Conservation (phyloP, 176 grass and related monocot genomes). For the Oropetium thomaeum region DNA sequence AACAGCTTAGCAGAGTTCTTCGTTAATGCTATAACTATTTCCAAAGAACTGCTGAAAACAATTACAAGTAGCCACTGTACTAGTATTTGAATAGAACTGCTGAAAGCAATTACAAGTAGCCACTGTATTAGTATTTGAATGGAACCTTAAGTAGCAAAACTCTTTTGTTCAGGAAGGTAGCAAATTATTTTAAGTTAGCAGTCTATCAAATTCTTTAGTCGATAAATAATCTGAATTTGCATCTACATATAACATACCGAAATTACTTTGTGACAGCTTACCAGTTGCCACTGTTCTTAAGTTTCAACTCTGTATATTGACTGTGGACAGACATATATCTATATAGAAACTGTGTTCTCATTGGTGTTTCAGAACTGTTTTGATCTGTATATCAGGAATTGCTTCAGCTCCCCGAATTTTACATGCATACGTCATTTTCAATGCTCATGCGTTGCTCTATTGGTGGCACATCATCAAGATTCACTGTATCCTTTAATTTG, state of each 20-base stretch:
- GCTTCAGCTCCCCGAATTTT: neutral
- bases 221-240: constrained; percentile 3
- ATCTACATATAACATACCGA: neutral
- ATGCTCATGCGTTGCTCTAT: neutral
- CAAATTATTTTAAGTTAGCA: neutral
- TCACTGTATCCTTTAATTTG: neutral
- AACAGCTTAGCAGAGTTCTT: neutral
- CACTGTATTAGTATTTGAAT: constrained; percentile 1
- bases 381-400: neutral
- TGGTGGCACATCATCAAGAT: neutral
- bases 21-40: neutral
- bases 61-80: neutral
- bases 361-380: neutral
- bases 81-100: constrained; percentile 8
- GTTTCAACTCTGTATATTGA: neutral
- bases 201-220: neutral
- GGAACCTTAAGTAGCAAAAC: neutral
- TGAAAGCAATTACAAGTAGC: neutral
- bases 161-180: neutral
- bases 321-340: neutral
- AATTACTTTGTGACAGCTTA: neutral
- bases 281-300: neutral
- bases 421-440: neutral
- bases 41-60: neutral
- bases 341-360: neutral